Evolutionary conservation across 2,329 filamentous ascomycete genomes (phyloP).

Genomic region (Penicillium corylophilum): DNA sequence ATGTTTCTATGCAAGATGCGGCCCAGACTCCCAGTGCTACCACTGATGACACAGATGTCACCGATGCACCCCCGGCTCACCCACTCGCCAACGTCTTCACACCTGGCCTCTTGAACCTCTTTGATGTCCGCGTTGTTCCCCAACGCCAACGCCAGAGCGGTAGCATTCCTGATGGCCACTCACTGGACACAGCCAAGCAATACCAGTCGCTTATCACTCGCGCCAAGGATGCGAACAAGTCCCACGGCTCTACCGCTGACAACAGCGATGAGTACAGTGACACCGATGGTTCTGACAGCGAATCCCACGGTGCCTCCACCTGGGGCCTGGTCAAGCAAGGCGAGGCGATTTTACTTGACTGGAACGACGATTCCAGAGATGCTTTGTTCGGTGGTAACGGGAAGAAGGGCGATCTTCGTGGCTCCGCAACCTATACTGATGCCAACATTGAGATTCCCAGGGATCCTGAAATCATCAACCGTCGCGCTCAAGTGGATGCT

Average conservation of each 20-base stretch:
- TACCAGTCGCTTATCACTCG: conserved; percentile 55
- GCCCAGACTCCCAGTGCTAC: conserved; percentile 32
- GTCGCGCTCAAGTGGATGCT: conserved; percentile 60
- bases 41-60: conserved; percentile 15
- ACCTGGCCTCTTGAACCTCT: conserved; percentile 66
- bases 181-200: conserved; percentile 57
- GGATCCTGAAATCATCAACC: conserved; percentile 65
- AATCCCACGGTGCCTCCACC: conserved; percentile 25
- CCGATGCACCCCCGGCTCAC: conserved; percentile 46
- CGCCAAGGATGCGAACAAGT: conserved; percentile 1
- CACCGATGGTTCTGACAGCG: conserved; percentile 26
- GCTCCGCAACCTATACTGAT: conserved; percentile 58
- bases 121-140: conserved; percentile 70
- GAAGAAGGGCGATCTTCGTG: conserved; percentile 54
- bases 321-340: conserved; percentile 69
- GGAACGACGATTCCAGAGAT: conserved; percentile 69
- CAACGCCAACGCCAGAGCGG: conserved; percentile 42
- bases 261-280: conserved; percentile 33
- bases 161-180: conserved; percentile 68
- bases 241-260: conserved; percentile 12
- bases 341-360: conserved; percentile 86
- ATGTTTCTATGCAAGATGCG: conserved; percentile 78
- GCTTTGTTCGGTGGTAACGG: conserved; percentile 60
- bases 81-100: conserved; percentile 59
- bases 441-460: conserved; percentile 48